Evolutionary conservation across 345 rosid genomes (phyloP), one percentile per base, ranked within the genome.

Genomic region (Aurinia saxatilis): DNA sequence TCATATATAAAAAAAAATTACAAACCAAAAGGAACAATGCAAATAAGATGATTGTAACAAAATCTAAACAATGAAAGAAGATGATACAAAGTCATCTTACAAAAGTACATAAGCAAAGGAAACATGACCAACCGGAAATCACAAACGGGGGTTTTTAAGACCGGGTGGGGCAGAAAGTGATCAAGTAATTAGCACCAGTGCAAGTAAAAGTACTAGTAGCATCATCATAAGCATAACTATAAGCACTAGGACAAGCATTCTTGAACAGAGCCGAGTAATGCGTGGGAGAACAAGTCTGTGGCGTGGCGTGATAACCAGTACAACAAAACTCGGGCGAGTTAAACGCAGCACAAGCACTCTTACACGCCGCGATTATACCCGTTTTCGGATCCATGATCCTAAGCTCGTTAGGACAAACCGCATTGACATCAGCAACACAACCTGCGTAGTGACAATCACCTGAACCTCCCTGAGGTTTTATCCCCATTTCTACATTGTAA

Each of bases 141-240:
- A 13, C 15, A n/a, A n/a, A n/a, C n/a, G n/a, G n/a, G n/a, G 53
- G 47, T 41, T 23, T 41, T 29, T 10, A 63, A 10, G 61, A 68
- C 5, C 56, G 56, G 55, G 60, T 60, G 13, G 91, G 83, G 36
- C 96, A 92, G 68, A 89, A 86, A 1, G 93, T 86, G 70, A 92
- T 92, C 78, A 82, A 16, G 51, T 89, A 92, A 46, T 81, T 80
- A 10, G 96, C 62, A 8, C 95, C 86, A 7, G 93, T 42, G 15
- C 98, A 92, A 44, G 95, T 89, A 64, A 83, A 68, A 5, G 95
- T 92, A 44, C 96, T 92, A 0, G 93, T 66, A 0, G 90, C 93
- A 45, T 89, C 98, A 52, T 92, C 98, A 31, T 89, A 92, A 2
- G 98, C 96, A 18, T 92, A 92, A 25, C 96, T 92, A 11, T 92